Conservation (phyloP, 2,329 filamentous ascomycete genomes). For the Leptographium galeiforme region DNA sequence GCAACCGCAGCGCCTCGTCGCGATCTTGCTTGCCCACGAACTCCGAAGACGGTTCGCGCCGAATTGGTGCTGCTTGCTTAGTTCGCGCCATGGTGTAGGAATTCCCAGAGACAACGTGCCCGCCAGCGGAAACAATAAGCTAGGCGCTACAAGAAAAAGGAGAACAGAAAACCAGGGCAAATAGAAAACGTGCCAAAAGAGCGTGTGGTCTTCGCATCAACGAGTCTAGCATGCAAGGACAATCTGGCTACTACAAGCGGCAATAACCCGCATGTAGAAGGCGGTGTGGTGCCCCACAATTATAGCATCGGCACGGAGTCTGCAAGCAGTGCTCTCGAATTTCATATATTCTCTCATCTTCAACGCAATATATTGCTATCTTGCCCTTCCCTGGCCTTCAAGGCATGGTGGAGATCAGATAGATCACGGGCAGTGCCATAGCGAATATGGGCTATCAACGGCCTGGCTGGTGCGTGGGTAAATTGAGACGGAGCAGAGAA, state of each 20-base stretch:
- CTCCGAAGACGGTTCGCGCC: conserved; percentile 54
- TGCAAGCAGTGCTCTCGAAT: background rate
- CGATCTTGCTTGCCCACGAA: conserved; percentile 39
- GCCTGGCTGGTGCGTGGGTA: background rate
- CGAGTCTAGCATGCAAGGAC: background rate
- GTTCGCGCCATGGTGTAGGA: conserved; percentile 48
- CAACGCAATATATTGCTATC: background rate
- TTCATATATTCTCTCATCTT: conserved; percentile 2
- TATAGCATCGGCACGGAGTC: too few species aligned
- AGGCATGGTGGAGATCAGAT: background rate
- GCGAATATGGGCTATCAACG: background rate
- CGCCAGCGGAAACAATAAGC: background rate
- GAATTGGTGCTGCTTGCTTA: conserved; percentile 53
- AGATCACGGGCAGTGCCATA: background rate
- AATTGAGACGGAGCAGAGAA: background rate
- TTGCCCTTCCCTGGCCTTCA: background rate
- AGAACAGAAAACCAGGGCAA: background rate
- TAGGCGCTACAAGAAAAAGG: background rate
- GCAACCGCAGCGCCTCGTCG: conserved; percentile 19
- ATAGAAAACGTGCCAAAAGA: background rate
- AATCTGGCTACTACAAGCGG: conserved; percentile 1
- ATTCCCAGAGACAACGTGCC: background rate
- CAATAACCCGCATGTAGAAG: conserved; percentile 3
- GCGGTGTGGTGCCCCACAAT: conserved; percentile 4
- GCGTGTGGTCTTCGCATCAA: too few species aligned